Evolutionary conservation across 1,284 basidiomycete species (phyloP).

Genomic region (Cerrena zonata): DNA sequence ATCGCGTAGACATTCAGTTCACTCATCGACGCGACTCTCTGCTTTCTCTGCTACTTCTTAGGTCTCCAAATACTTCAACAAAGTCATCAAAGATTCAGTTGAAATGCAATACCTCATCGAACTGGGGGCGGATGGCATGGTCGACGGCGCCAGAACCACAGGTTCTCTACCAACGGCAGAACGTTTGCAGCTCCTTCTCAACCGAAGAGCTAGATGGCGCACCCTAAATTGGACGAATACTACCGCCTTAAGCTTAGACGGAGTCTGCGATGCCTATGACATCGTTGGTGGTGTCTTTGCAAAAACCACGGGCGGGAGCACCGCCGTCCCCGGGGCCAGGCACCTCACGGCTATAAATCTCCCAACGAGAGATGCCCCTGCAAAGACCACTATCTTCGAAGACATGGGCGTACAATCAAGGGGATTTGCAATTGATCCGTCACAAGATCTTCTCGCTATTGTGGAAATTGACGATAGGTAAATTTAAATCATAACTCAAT

Average conservation of each 20-base stretch:
- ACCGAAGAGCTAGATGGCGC: slow-evolving; percentile 38
- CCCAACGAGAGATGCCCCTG: slow-evolving; percentile 25
- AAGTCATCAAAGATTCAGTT: slow-evolving; percentile 31
- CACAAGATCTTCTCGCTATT: slow-evolving; percentile 51
- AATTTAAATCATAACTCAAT: slow-evolving; percentile 10
- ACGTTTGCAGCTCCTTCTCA: slow-evolving; percentile 34
- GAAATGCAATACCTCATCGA: slow-evolving; percentile 47
- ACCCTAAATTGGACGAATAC: slow-evolving; percentile 32
- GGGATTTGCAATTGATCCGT: slow-evolving; percentile 62
- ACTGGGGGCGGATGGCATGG: slow-evolving; percentile 41
- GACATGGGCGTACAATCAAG: slow-evolving; percentile 40
- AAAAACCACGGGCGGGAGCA: slow-evolving; percentile 67
- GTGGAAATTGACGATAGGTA: slow-evolving; percentile 31
- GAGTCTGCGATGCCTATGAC: slow-evolving; percentile 48
- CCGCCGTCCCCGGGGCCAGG: too few species aligned
- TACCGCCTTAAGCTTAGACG: slow-evolving; percentile 30
- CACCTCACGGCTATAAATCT: slow-evolving; percentile 37
- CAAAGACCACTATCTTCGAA: slow-evolving; percentile 10
- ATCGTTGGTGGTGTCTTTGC: slow-evolving; percentile 53
- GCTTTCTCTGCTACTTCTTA: slow-evolving; percentile 15
- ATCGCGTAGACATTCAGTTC: too few species aligned
- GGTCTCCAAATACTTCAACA: slow-evolving; percentile 37
- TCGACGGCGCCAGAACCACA: slow-evolving; percentile 25
- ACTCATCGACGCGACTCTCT: background rate
- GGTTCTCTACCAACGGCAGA: slow-evolving; percentile 28